Base-by-base conservation (phyloP, 1,139 yeast species). In the Candida tropicalis region DNA sequence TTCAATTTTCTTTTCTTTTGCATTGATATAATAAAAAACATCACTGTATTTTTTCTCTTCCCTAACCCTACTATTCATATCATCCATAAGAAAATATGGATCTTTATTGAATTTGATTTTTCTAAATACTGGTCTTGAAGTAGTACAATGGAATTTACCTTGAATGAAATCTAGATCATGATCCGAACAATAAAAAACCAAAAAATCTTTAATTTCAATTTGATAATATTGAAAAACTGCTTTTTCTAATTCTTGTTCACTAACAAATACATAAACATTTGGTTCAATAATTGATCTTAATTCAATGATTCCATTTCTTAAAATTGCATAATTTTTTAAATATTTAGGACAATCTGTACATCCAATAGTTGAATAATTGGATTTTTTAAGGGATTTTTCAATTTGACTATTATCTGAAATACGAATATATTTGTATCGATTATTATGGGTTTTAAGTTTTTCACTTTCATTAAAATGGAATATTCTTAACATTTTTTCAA, bases 181-280 rank as follows among this genome's bases (percentile, higher is more conserved):
- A 18, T 35, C 38, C 8, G 2, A 18, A 9, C 38, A 17, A 18
- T 35, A 35, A 26, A 35, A 35, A n/a, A 35, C 38, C 6, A 26
- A n/a, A 17, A 35, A 35, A 27, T 35, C 38, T 27, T 35, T 35
- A 26, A 26, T 35, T 18, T 26, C 16, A 17, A 35, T n/a, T 18
- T 27, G 38, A 18, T 35, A 35, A 18, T 35, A 35, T 27, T 35
- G 38, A 26, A 25, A 35, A 17, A 35, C 24, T 35, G 38, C 38
- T n/a, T 35, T 35, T 27, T 35, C 24, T n/a, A 35, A n/a, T 12
- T 35, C 38, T 3, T 15, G 20, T 26, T 35, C 38, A 26, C 20
- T 35, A 2, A 35, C 24, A 27, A 17, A 26, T 20, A 26, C 8
- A 20, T n/a, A 26, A 16, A 26, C 5, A 3, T 28, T 12, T 5